Evolutionary conservation across 345 rosid genomes (phyloP), one percentile per base, ranked within the genome.

Genomic region (Ricinus communis): DNA sequence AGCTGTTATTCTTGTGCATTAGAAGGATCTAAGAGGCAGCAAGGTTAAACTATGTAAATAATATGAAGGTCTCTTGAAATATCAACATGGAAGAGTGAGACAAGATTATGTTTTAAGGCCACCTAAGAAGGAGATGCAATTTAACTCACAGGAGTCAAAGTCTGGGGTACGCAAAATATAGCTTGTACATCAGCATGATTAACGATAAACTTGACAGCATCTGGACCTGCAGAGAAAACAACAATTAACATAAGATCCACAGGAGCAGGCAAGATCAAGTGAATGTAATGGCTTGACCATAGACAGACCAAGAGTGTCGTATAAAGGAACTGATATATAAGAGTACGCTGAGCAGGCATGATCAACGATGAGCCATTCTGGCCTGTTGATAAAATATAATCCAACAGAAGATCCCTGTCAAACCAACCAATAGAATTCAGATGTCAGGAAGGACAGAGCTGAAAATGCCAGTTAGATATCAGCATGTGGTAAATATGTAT

Each of bases 261-360:
- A 49, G 28, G 10, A 25, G 51, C 30, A 30, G 3, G 43, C 68
- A 67, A 50, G 36, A 43, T 68, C 36, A 59, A 79, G 76, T 13
- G 11, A 51, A 68, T 65, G 28, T 13, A 50, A 8, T 38, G n/a
- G 15, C 18, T 66, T 40, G 56, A 83, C 55, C 43, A 78, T 54
- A 62, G 10, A 73, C 86, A 59, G 51, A 90, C 99, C 99, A 70
- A 92, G 96, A 40, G 98, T 95, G 85, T 95, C 99, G 68, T 92
- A 95, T 74, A 95, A 80, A 81, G 99, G 99, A 87, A 95, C 98
- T 16, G 97, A 92, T 47, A 88, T 76, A 62, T 71, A 87, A 70
- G 98, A 95, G 74, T 88, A 95, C 13, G 99, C 91, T 16, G 97
- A 83, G 80, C 99, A 92, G 53, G 99, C 97, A 81, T 95, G 98